These are phyloP conservation scores for Vigna angularis DNA, from an alignment of 306 rosid genomes.

Conservation along the genomic window DNA sequence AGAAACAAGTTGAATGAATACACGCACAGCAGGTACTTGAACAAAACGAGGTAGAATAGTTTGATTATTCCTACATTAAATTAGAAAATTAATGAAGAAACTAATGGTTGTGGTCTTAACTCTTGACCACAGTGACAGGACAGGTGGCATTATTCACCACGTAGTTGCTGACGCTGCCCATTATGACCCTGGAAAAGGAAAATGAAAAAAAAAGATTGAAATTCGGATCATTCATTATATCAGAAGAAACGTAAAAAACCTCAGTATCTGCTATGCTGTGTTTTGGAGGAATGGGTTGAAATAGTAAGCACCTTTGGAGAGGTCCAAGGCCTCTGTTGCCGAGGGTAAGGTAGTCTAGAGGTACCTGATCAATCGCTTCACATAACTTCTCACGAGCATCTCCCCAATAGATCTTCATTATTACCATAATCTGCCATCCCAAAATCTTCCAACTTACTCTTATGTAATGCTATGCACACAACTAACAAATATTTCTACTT, in stretches of 20 bases:
- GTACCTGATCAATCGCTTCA: slow-evolving; percentile 57
- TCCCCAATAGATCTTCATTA: slow-evolving; percentile 71
- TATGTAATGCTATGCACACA: too few species aligned
- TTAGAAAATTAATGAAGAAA: not conserved
- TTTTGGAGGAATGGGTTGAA: not conserved
- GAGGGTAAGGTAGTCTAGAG: slow-evolving; percentile 60
- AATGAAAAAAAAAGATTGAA: not conserved
- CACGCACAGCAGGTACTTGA: not conserved
- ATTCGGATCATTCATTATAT: slow-evolving; percentile 1
- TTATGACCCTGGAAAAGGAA: slow-evolving; percentile 58
- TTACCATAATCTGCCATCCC: slow-evolving; percentile 57
- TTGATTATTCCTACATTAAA: slow-evolving; percentile 4
- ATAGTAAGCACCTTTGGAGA: slow-evolving; percentile 57
- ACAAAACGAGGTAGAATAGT: not conserved
- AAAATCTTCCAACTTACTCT: slow-evolving; percentile 21
- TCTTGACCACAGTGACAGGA: slow-evolving; percentile 85
- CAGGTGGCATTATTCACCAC: slow-evolving; percentile 77
- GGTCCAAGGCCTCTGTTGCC: slow-evolving; percentile 94
- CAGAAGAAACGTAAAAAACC: not conserved
- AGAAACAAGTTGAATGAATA: not conserved
- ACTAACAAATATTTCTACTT: not conserved
- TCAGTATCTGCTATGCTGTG: too few species aligned
- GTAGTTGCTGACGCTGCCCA: slow-evolving; percentile 92
- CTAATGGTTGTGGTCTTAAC: slow-evolving; percentile 1
- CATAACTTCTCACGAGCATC: slow-evolving; percentile 56